Conservation (phyloP, 2,329 filamentous ascomycete genomes). For the Aspergillus novofumigatus region DNA sequence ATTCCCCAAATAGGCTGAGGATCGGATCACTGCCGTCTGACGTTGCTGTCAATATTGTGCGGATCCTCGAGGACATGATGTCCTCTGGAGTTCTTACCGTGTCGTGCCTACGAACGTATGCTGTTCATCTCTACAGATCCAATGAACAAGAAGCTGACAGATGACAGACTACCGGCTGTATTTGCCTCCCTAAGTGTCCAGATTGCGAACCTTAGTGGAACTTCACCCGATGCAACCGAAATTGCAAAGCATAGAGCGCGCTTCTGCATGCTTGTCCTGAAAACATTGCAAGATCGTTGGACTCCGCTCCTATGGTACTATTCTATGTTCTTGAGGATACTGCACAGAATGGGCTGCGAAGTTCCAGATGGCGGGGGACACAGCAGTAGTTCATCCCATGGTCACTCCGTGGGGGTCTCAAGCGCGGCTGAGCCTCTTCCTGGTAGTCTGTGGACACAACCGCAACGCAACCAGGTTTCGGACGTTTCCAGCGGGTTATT, state of each 20-base stretch:
- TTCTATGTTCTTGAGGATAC: slow-evolving; percentile 2
- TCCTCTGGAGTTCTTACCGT: neutral
- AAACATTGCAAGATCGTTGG: slow-evolving; percentile 3
- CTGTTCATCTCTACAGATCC: neutral
- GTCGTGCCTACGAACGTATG: neutral
- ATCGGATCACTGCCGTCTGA: slow-evolving; percentile 1
- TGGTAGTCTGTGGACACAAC: neutral
- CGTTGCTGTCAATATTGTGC: slow-evolving; percentile 5
- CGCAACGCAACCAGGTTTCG: neutral
- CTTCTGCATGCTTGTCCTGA: slow-evolving; percentile 6
- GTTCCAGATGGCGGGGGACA: neutral
- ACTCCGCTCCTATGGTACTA: slow-evolving; percentile 5
- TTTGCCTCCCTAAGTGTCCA: slow-evolving; percentile 1
- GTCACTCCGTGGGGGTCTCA: neutral
- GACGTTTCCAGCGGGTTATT: neutral
- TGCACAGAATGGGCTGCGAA: slow-evolving; percentile 1
- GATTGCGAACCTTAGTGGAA: slow-evolving; percentile 2
- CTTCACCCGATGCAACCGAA: neutral
- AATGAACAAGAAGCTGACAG: neutral
- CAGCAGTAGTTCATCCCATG: neutral
- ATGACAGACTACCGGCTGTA: neutral
- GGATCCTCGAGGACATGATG: slow-evolving; percentile 6
- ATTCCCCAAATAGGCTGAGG: neutral
- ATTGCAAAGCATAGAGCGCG: slow-evolving; percentile 7
- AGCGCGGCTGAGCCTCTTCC: neutral